Conservation (phyloP, 257 asterid genomes). For the Solanum sejunctum region DNA sequence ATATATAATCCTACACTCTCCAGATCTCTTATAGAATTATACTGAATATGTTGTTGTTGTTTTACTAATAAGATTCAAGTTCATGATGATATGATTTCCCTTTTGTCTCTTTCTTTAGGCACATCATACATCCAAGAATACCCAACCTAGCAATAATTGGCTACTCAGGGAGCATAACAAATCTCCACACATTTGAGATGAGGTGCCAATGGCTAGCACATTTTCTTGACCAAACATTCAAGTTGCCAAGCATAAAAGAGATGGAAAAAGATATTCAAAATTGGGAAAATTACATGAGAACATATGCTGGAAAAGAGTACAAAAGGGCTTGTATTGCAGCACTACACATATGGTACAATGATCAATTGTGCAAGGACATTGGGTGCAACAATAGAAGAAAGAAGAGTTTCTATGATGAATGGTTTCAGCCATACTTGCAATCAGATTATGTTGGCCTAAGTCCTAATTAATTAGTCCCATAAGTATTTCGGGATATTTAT, state of each 20-base stretch:
- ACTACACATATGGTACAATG: constrained; percentile 41
- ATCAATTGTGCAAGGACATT: constrained; percentile 50
- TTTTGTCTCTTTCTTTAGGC: constrained; percentile 9
- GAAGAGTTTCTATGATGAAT: constrained; percentile 30
- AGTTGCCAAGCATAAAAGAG: constrained; percentile 15
- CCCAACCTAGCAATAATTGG: constrained; percentile 66
- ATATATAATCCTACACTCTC: too few relatives aligned
- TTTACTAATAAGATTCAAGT: background rate
- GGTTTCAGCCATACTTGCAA: constrained; percentile 37
- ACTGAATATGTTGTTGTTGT: background rate
- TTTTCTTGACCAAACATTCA: constrained; percentile 10
- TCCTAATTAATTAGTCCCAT: background rate
- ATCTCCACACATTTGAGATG: constrained; percentile 21
- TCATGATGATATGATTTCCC: background rate
- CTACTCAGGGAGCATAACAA: constrained; percentile 36
- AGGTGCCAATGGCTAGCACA: constrained; percentile 19
- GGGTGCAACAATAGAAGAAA: constrained; percentile 50
- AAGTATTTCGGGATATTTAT: background rate
- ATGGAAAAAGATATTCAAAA: constrained; percentile 14
- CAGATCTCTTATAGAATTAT: background rate
- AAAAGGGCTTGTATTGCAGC: constrained; percentile 34
- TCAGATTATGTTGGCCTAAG: constrained; percentile 21
- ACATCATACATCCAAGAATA: constrained; percentile 55
- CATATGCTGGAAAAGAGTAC: constrained; percentile 3
- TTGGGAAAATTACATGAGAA: constrained; percentile 21